Evolutionary conservation across 2,329 filamentous ascomycete genomes (phyloP).

Genomic region (Elsinoe australis): DNA sequence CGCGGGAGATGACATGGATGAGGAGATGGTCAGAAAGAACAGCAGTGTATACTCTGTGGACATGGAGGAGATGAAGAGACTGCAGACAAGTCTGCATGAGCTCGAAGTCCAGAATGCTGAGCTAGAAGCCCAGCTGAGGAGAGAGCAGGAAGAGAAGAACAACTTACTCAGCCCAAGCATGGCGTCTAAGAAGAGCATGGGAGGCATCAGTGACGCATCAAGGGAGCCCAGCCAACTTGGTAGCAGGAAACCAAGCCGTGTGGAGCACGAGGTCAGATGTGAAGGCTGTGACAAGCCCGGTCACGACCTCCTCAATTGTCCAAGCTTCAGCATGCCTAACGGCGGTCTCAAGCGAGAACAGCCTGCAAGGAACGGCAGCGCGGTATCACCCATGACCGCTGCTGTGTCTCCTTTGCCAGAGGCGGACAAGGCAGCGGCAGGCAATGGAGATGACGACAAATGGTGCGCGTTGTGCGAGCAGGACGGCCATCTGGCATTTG

Average conservation of each 20-base stretch:
- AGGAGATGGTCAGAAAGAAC: conserved; percentile 52
- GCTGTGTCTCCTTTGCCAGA: conserved; percentile 15
- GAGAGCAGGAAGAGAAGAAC: conserved; percentile 39
- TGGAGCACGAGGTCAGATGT: conserved; percentile 14
- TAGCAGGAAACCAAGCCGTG: neutral
- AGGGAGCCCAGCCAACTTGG: neutral
- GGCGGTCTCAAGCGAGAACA: neutral
- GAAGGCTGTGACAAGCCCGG: conserved; percentile 17
- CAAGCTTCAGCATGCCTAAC: conserved; percentile 16
- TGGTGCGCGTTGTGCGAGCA: conserved; percentile 97
- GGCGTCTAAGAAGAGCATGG: conserved; percentile 20
- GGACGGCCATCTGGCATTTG: conserved; percentile 79
- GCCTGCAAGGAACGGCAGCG: neutral
- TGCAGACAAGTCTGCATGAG: conserved; percentile 44
- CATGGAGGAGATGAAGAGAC: conserved; percentile 47
- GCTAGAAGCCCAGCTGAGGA: conserved; percentile 22
- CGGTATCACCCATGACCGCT: conserved; percentile 5
- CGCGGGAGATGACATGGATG: conserved; percentile 1
- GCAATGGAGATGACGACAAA: conserved; percentile 60
- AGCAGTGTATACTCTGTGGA: conserved; percentile 56
- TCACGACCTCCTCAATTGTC: conserved; percentile 19
- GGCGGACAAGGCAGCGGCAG: conserved; percentile 18
- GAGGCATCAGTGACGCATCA: neutral
- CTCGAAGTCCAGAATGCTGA: conserved; percentile 17
- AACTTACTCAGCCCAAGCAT: conserved; percentile 47